phyloP scores from a whole-genome alignment of 2,329 filamentous ascomycete species.

The Pestalotiopsis sp. region DNA sequence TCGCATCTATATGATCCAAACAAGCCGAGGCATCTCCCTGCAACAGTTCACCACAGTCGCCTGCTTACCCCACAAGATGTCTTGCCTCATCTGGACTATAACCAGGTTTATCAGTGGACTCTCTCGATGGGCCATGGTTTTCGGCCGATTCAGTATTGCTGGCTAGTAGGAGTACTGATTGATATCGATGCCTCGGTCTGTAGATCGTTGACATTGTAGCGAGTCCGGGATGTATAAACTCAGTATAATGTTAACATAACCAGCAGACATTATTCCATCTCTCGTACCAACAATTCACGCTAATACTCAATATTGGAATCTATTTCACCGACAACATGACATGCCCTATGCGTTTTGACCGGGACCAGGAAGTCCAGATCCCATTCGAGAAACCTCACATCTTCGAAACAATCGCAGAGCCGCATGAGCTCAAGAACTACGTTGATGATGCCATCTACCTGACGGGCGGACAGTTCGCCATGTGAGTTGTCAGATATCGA shows the following conservation, averaged over 20 bases:
- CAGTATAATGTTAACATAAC: rapidly evolving
- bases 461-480: constrained; percentile 22
- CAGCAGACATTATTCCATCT: no score
- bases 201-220: neutral
- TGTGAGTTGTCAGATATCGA: constrained; percentile 3
- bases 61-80: neutral
- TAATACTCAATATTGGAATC: neutral
- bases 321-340: neutral
- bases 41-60: neutral
- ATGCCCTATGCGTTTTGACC: neutral
- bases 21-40: neutral
- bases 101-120: neutral
- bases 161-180: neutral
- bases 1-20: neutral
- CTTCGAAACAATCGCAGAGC: constrained; percentile 17
- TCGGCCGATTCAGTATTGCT: neutral
- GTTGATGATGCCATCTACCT: constrained; percentile 19
- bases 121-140: neutral
- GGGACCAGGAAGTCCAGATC: neutral
- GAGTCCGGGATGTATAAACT: neutral
- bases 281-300: no score
- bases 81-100: neutral
- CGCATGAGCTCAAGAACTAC: constrained; percentile 13
- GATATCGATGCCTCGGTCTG: neutral
- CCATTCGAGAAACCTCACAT: constrained; percentile 16